These are phyloP conservation scores for Lactarius vividus DNA, from an alignment of 768 basidiomycete species.

Conservation along the genomic window DNA sequence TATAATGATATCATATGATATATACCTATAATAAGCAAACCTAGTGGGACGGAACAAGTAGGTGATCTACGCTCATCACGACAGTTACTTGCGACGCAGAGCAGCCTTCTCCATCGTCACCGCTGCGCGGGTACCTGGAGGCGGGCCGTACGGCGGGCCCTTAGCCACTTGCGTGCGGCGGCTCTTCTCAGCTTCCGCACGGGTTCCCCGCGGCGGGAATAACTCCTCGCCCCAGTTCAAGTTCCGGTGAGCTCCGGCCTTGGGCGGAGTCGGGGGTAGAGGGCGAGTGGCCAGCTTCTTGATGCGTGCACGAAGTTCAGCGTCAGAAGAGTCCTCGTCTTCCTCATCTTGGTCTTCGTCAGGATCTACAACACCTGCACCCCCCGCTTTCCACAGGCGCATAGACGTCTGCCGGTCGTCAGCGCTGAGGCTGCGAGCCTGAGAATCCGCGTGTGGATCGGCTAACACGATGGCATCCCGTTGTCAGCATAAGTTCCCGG, in stretches of 20 bases:
- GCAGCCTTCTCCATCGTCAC: not conserved
- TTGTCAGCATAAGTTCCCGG: not conserved
- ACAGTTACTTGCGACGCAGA: not conserved
- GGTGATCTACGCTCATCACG: not conserved
- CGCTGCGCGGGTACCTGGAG: constrained; percentile 21
- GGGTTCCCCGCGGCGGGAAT: constrained; percentile 15
- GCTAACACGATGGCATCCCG: not conserved
- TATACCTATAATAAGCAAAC: not conserved
- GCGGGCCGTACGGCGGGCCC: constrained; percentile 8
- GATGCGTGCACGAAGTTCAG: constrained; percentile 1
- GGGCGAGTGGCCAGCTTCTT: not conserved
- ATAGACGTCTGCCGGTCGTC: not conserved
- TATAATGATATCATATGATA: too few relatives aligned
- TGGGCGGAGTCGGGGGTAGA: not conserved
- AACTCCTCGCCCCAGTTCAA: constrained; percentile 7
- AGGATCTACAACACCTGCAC: not conserved
- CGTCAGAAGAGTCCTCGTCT: not conserved
- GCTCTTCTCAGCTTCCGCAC: constrained; percentile 12
- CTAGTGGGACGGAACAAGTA: not conserved
- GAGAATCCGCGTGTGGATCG: not conserved
- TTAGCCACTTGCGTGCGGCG: constrained; percentile 10
- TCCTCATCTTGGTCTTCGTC: not conserved
- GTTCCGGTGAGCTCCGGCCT: not conserved
- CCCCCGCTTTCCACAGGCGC: not conserved
- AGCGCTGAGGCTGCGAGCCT: not conserved